Percentiles rank a stretch among this genome's conserved stretches.
Evolutionary conservation across 2,329 filamentous ascomycete species (phyloP).

Genomic region (Clarireedia monteithiana): DNA sequence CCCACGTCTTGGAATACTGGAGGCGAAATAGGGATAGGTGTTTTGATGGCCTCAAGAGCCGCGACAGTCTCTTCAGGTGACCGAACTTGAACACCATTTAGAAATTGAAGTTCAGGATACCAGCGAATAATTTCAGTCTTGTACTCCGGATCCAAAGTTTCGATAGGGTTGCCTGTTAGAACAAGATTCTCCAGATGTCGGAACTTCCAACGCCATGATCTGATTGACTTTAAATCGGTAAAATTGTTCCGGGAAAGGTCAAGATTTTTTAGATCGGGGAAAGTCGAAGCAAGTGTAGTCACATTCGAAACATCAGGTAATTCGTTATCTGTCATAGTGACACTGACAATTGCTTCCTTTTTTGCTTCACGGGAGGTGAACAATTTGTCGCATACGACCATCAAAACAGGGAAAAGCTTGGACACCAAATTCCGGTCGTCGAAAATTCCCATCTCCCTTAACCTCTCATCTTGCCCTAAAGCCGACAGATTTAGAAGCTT

Average conservation of each 20-base stretch:
- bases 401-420: constrained; percentile 91
- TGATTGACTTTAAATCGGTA: constrained; percentile 56
- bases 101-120: constrained; percentile 71
- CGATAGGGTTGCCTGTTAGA: constrained; percentile 69
- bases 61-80: constrained; percentile 62
- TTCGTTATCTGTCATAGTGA: constrained; percentile 74
- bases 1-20: constrained; percentile 68
- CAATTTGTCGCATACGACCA: constrained; percentile 73
- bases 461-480: constrained; percentile 62
- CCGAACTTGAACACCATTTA: constrained; percentile 70
- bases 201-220: constrained; percentile 74
- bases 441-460: constrained; percentile 62
- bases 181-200: constrained; percentile 73
- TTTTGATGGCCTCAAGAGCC: constrained; percentile 39
- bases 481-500: constrained; percentile 81
- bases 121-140: constrained; percentile 68
- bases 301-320: constrained; percentile 67
- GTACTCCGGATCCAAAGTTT: constrained; percentile 50
- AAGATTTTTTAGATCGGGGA: constrained; percentile 80
- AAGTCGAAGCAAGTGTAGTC: constrained; percentile 66
- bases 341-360: constrained; percentile 69
- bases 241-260: constrained; percentile 84
- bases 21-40: constrained; percentile 52
- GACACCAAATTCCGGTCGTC: constrained; percentile 54
- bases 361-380: constrained; percentile 69